Evolutionary conservation across 768 basidiomycete genomes (phyloP), one percentile per base, ranked within the genome.

Genomic region (Strobilomyces echinocephalus): DNA sequence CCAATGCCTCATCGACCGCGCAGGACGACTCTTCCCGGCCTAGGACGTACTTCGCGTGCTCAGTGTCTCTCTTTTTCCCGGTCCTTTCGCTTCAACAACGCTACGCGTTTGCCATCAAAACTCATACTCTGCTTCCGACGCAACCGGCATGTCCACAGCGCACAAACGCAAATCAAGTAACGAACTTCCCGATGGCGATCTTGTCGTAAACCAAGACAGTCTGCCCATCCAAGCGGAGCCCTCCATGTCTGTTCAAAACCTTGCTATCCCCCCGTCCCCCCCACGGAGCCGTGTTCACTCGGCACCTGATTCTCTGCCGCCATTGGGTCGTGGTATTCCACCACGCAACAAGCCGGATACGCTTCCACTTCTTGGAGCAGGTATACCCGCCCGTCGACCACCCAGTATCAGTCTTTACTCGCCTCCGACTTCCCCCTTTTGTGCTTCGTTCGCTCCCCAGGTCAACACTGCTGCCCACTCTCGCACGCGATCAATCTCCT

Each of bases 121-220:
- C 18, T 16, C 11, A 21, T 35, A 45, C 8, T 34, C 39, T 42
- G 20, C 30, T 26, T 43, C 45, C 49, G 30, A 44, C 43, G n/a
- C 42, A 47, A 35, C 20, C 30, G 47, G 44, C 28, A 57, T 57
- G 55, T 53, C 59, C 38, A 15, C 55, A 16, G 58, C 74, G 40
- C 79, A 80, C 61, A 62, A 72, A 57, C 71, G 76, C 53, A 78
- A 75, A 63, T 73, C 75, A 5, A 79, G 79, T 62, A 71, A 67
- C 54, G 76, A 75, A 50, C 68, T 71, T 50, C 48, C 33, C 8
- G 68, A 69, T 46, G 72, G 73, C n/a, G 68, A 51, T 30, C 45
- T 50, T 41, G 49, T 58, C 10, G 46, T 64, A 28, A 49, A 60
- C 39, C 49, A 53, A 18, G 38, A 43, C 20, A 16, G 36, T 43